phyloP scores from a whole-genome alignment of 2,329 filamentous ascomycete genomes.

The Cladophialophora immunda region DNA sequence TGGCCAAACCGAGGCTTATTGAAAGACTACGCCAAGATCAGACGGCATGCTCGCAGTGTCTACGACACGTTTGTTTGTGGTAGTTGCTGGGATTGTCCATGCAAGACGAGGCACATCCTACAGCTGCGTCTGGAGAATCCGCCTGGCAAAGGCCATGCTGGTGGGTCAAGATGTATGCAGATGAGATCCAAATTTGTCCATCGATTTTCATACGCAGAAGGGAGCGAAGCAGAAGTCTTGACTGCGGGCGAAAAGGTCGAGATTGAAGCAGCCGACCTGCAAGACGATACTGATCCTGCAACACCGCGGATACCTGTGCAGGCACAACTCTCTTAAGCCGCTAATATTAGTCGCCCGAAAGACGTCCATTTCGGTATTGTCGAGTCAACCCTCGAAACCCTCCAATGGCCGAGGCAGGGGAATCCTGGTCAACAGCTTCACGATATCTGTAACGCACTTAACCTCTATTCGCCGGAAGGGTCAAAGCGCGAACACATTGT shows the following conservation, averaged over 20 bases:
- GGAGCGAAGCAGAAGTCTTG: neutral
- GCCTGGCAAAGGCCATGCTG: neutral
- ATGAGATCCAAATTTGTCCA: neutral
- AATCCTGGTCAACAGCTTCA: neutral
- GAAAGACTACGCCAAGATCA: neutral
- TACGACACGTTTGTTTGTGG: slow-evolving; percentile 10
- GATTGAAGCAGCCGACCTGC: slow-evolving; percentile 1
- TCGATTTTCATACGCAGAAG: neutral
- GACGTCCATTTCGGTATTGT: neutral
- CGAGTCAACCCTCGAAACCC: neutral
- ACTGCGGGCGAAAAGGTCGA: neutral
- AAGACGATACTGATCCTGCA: neutral
- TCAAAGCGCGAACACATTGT: neutral
- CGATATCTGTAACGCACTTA: neutral
- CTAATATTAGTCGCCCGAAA: neutral
- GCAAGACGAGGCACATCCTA: neutral
- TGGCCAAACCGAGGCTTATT: slow-evolving; percentile 3
- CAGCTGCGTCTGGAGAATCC: slow-evolving; percentile 7
- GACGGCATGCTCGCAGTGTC: slow-evolving; percentile 6
- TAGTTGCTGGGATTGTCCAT: slow-evolving; percentile 12
- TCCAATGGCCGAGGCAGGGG: neutral
- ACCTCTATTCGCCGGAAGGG: neutral
- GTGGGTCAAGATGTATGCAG: neutral
- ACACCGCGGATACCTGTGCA: neutral
- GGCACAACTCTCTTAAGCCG: neutral